A percentile compares a stretch with the other conserved stretches of the same genome.
Conservation (phyloP, 768 basidiomycete species). For the Harrya chromipes region DNA sequence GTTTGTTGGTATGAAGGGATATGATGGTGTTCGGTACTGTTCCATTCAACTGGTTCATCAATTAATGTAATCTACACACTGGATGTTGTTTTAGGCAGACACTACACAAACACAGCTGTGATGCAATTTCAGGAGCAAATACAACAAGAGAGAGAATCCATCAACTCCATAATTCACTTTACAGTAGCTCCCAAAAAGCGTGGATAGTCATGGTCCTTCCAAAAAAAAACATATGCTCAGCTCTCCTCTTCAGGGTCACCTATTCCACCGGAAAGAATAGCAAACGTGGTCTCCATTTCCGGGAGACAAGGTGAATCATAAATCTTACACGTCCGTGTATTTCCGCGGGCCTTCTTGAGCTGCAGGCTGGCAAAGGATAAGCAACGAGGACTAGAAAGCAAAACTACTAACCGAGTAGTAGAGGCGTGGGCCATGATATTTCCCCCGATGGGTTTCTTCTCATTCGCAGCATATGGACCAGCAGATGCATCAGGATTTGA, state of each 20-base stretch:
- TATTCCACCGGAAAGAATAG: slow-evolving; percentile 88
- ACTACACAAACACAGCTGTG: not conserved
- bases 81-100: not conserved
- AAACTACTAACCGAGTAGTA: slow-evolving; percentile 72
- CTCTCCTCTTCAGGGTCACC: slow-evolving; percentile 91
- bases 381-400: not conserved
- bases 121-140: not conserved
- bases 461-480: slow-evolving; percentile 82
- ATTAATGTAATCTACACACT: slow-evolving; percentile 15
- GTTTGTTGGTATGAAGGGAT: slow-evolving; percentile 62
- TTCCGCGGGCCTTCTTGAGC: slow-evolving; percentile 88
- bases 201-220: not conserved
- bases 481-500: slow-evolving; percentile 96
- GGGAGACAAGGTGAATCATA: slow-evolving; percentile 98
- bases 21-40: not conserved
- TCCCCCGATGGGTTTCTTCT: slow-evolving; percentile 98
- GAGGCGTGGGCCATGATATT: slow-evolving; percentile 99
- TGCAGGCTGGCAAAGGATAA: slow-evolving; percentile 56
- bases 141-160: slow-evolving; percentile 17
- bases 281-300: slow-evolving; percentile 94
- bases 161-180: slow-evolving; percentile 5
- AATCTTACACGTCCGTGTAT: slow-evolving; percentile 92
- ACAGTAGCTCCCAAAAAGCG: slow-evolving; percentile 3
- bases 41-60: slow-evolving; percentile 52
- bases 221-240: slow-evolving; percentile 26